phyloP scores from a whole-genome alignment of 805 yeast genomes.

The Barnettozyma californica region DNA sequence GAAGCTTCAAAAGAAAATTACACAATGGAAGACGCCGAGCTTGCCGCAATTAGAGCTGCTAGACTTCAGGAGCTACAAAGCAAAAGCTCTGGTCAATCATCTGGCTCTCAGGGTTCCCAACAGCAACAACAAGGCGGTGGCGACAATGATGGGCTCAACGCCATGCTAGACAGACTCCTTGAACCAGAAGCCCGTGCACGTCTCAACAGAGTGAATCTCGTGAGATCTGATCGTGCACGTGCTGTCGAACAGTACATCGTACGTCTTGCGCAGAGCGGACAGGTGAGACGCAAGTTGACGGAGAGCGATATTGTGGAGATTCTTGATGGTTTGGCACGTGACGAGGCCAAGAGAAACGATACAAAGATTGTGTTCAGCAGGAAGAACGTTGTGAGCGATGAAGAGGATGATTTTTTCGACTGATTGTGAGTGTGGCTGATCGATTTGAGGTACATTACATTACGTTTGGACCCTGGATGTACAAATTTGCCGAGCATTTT shows the following conservation, averaged over 20 bases:
- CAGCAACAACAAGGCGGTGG: not conserved
- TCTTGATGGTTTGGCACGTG: conserved; percentile 75
- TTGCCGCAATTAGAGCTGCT: conserved; percentile 90
- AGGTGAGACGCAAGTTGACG: conserved; percentile 62
- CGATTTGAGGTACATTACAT: not conserved
- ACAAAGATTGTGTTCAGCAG: conserved; percentile 49
- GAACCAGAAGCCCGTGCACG: conserved; percentile 86
- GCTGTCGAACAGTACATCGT: conserved; percentile 80
- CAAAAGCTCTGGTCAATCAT: conserved; percentile 36
- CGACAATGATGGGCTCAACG: conserved; percentile 12
- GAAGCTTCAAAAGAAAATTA: not conserved
- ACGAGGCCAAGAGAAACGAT: conserved; percentile 55
- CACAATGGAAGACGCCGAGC: conserved; percentile 73
- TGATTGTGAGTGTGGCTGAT: conserved; percentile 13
- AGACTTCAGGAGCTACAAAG: conserved; percentile 74
- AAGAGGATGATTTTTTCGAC: conserved; percentile 37
- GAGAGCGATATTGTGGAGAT: conserved; percentile 82
- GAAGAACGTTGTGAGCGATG: conserved; percentile 19
- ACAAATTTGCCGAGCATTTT: no score
- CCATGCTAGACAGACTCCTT: conserved; percentile 58
- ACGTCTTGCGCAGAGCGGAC: conserved; percentile 71
- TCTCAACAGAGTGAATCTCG: conserved; percentile 78
- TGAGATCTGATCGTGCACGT: conserved; percentile 84
- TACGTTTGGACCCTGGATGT: no score
- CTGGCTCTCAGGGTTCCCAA: conserved; percentile 16